Conservation (phyloP, 352 stramenopile species). For the Thraustochytrium sp. region DNA sequence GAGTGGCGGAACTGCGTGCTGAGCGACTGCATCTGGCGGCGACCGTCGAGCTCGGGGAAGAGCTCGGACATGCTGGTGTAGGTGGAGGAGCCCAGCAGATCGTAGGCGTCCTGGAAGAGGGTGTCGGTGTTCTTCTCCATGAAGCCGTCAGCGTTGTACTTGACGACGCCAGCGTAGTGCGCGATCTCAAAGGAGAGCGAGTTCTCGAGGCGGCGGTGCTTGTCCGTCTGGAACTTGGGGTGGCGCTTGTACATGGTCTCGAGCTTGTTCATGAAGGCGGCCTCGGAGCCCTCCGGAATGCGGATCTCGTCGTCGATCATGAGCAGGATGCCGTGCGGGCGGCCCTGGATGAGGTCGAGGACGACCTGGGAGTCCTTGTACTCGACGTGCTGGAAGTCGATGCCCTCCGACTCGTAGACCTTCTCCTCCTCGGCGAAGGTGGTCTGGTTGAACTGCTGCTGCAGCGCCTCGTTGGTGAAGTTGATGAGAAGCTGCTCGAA, state of each 20-base stretch:
- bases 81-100: slow-evolving; percentile 39
- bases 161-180: slow-evolving; percentile 89
- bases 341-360: slow-evolving; percentile 73
- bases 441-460: slow-evolving; percentile 75
- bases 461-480: slow-evolving; percentile 74
- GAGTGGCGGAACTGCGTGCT: slow-evolving; percentile 82
- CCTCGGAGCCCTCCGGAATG: slow-evolving; percentile 70
- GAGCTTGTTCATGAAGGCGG: slow-evolving; percentile 70
- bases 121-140: slow-evolving; percentile 95
- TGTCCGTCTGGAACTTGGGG: slow-evolving; percentile 44
- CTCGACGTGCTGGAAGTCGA: slow-evolving; percentile 56
- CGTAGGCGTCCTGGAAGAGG: slow-evolving; percentile 85
- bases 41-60: slow-evolving; percentile 62
- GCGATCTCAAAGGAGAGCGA: slow-evolving; percentile 80
- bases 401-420: slow-evolving; percentile 68
- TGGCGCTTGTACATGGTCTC: slow-evolving; percentile 28
- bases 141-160: slow-evolving; percentile 87
- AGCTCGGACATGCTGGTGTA: slow-evolving; percentile 53
- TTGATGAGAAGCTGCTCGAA: slow-evolving; percentile 88
- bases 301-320: slow-evolving; percentile 80
- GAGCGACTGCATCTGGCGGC: slow-evolving; percentile 63
- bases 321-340: slow-evolving; percentile 71
- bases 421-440: slow-evolving; percentile 76
- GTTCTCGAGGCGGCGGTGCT: slow-evolving; percentile 13
- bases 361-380: slow-evolving; percentile 76